Evolutionary conservation across 495 filamentous ascomycete genomes (phyloP).

Genomic region (Cercophora newfieldiana): DNA sequence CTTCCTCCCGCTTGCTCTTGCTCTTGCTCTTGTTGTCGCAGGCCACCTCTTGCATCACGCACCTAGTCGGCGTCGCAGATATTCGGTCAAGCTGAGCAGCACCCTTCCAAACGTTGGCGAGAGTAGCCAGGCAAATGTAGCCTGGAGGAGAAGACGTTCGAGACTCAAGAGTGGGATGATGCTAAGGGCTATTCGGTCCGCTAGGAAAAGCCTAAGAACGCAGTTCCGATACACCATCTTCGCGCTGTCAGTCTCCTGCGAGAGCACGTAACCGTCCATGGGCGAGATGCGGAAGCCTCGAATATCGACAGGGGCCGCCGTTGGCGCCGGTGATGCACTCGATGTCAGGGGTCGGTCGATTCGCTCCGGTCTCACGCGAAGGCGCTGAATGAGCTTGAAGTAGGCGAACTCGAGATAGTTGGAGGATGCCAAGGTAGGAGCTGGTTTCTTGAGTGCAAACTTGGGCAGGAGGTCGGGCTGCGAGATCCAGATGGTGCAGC

Average conservation of each 20-base stretch:
- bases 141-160: conserved; percentile 28
- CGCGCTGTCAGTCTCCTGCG: conserved; percentile 27
- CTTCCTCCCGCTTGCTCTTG: no score
- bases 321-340: conserved; percentile 12
- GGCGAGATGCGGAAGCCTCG: conserved; percentile 40
- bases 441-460: conserved; percentile 38
- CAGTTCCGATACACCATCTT: conserved; percentile 30
- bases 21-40: not conserved
- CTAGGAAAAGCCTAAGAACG: conserved; percentile 39
- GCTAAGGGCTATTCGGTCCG: conserved; percentile 37
- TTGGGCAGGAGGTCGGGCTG: conserved; percentile 44
- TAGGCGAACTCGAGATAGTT: conserved; percentile 33
- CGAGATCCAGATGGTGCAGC: conserved; percentile 53
- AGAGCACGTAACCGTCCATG: conserved; percentile 45
- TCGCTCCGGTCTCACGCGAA: conserved; percentile 39
- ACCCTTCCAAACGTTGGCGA: not conserved
- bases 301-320: conserved; percentile 29
- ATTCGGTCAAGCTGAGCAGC: not conserved
- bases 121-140: conserved; percentile 32
- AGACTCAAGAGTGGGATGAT: conserved; percentile 29
- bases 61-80: not conserved
- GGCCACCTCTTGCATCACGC: not conserved
- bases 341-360: conserved; percentile 38
- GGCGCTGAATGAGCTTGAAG: conserved; percentile 39
- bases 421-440: conserved; percentile 26